Evolutionary conservation across 148 eudicot species (phyloP).

Genomic region (Rhododendron williamsianum): DNA sequence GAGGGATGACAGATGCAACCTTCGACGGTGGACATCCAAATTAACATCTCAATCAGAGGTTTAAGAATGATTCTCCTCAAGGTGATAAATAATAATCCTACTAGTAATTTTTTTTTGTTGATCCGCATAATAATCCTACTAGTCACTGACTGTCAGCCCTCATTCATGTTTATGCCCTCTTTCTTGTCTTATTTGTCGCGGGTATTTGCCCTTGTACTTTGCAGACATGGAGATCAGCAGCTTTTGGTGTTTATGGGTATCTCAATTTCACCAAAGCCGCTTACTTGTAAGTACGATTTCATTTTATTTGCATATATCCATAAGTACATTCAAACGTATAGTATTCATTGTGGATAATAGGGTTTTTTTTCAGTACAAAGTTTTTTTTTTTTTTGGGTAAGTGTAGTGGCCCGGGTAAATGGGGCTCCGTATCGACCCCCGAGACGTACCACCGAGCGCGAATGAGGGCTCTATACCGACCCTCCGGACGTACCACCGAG

Average conservation of each 20-base stretch:
- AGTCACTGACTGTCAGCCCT: not conserved
- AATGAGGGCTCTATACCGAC: too few species aligned
- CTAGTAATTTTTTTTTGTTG: too few species aligned
- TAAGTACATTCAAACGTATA: not conserved
- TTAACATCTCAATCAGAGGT: conserved; percentile 19
- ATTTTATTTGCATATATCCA: not conserved
- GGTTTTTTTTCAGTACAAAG: not conserved
- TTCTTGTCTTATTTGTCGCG: not conserved
- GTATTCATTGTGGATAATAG: not conserved
- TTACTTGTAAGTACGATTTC: conserved; percentile 1
- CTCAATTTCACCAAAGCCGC: not conserved
- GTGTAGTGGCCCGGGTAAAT: too few species aligned
- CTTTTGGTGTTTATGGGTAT: conserved; percentile 28
- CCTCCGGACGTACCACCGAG: too few species aligned
- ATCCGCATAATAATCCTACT: too few species aligned
- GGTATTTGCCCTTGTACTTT: not conserved
- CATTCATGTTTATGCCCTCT: not conserved
- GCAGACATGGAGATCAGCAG: conserved; percentile 80
- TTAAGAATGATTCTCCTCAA: conserved; percentile 64
- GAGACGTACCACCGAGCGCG: too few species aligned
- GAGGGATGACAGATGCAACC: not conserved
- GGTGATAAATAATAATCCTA: conserved; percentile 22
- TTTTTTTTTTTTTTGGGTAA: too few species aligned
- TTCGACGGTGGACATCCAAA: not conserved
- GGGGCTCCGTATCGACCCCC: too few species aligned